Percentiles rank a stretch among this genome's conserved stretches.
These are phyloP conservation scores for Clonostachys byssicola DNA, from an alignment of 2,329 filamentous ascomycete genomes.

Conservation along the genomic window DNA sequence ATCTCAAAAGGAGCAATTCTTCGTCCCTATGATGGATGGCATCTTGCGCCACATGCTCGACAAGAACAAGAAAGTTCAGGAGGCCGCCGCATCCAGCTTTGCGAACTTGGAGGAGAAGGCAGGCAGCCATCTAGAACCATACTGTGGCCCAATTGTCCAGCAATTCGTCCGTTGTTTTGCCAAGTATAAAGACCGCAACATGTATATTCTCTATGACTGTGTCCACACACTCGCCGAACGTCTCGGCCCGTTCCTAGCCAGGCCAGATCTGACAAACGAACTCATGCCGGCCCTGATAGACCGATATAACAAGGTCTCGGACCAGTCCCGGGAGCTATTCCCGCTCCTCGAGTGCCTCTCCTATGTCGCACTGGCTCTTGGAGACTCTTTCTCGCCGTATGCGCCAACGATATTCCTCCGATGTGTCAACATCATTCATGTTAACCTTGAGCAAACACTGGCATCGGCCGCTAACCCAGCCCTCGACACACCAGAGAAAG, in stretches of 20 bases:
- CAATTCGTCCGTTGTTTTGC: conserved; percentile 91
- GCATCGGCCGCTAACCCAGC: conserved; percentile 63
- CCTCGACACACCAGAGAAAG: conserved; percentile 84
- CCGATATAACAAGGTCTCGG: conserved; percentile 80
- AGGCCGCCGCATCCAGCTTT: conserved; percentile 93
- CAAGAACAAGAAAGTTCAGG: conserved; percentile 95
- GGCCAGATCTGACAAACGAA: conserved; percentile 73
- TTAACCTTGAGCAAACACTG: conserved; percentile 80
- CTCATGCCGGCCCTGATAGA: conserved; percentile 91
- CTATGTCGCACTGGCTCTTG: conserved; percentile 85
- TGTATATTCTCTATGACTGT: conserved; percentile 98
- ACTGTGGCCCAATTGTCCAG: conserved; percentile 83
- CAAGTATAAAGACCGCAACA: conserved; percentile 97
- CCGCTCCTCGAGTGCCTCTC: conserved; percentile 94
- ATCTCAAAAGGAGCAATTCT: conserved; percentile 69
- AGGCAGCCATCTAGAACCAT: conserved; percentile 73
- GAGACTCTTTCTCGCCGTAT: conserved; percentile 77
- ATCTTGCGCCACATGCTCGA: conserved; percentile 94
- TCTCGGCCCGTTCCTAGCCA: conserved; percentile 77
- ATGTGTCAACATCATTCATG: conserved; percentile 87
- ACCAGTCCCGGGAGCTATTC: conserved; percentile 90
- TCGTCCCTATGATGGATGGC: conserved; percentile 96
- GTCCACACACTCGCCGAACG: conserved; percentile 95
- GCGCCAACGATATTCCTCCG: conserved; percentile 81
- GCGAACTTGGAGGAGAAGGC: conserved; percentile 94